Base-by-base conservation (phyloP, 1,284 basidiomycete genomes). In the Wallemia ichthyophaga region DNA sequence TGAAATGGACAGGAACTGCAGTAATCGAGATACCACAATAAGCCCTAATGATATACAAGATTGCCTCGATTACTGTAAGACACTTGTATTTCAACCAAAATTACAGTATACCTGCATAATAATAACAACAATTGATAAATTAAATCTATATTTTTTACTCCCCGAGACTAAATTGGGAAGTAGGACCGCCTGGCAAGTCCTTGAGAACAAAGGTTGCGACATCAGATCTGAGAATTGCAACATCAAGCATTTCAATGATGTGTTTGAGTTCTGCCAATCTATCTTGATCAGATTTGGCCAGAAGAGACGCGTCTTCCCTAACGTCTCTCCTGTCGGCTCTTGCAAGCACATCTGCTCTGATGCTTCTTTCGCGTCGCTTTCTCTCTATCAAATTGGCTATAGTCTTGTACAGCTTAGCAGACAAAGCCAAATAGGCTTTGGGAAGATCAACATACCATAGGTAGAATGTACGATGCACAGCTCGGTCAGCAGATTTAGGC, bases 401-500 rank as follows among this genome's bases (percentile, higher is more conserved):
- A 0, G 83, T 85, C 70, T 91, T 91, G 75, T 89, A 89, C 37
- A 89, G 72, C 62, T 77, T 77, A 27, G 76, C 76, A 13, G 91
- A 72, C 21, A 92, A 73, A 19, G 80, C 75, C 7, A 80, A 78
- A 65, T 83, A 85, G 5, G 83, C 83, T 66, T 87, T 85, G 32
- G 76, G 73, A 5, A 84, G 73, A 69, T 94, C 86, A 59, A 92
- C 83, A 66, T 82, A 79, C 88, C 88, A 94, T 21, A 94, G 76
- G 70, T 85, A 89, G 67, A 86, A 84, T 56, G 82, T 87, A 56
- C 85, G 75, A 0, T 81, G 77, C 3, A 85, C 83, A 66, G 85
- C 84, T 59, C 86, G 81, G 66, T 89, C 84, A 21, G 82, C 81
- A 62, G 79, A 85, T 69, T 83, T 83, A 1, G 89, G 82, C 1